Conservation (phyloP, 2,329 filamentous ascomycete genomes). For the Clarireedia homoeocarpa region DNA sequence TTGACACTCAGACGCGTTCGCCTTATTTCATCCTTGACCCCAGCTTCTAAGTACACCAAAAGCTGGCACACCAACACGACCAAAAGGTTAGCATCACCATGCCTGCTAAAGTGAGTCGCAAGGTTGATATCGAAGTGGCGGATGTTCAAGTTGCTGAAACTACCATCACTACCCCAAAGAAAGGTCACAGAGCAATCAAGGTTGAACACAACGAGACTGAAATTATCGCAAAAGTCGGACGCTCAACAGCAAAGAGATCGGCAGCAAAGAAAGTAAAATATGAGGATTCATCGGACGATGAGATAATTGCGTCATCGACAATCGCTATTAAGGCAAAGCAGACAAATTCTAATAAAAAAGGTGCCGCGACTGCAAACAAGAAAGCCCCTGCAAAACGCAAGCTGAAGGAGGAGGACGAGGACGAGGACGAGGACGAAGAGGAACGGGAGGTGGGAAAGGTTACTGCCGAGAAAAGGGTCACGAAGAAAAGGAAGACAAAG, state of each 20-base stretch:
- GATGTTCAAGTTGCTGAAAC: conserved; percentile 5
- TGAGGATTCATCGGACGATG: neutral
- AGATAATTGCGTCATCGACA: neutral
- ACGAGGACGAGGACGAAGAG: conserved; percentile 20
- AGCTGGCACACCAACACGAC: no score
- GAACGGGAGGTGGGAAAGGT: conserved; percentile 7
- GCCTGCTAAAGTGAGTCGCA: no score
- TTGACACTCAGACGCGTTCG: no score
- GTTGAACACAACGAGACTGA: conserved; percentile 13
- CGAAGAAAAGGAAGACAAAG: conserved; percentile 45
- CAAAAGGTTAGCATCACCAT: no score
- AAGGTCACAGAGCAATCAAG: conserved; percentile 8
- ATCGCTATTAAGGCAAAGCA: neutral
- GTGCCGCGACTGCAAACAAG: conserved; percentile 6
- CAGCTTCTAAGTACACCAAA: no score
- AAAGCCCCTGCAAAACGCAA: conserved; percentile 24
- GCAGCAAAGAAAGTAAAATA: neutral
- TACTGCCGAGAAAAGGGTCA: conserved; percentile 17
- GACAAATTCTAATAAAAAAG: neutral
- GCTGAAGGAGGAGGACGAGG: conserved; percentile 20
- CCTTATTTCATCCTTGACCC: no score
- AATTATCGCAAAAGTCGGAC: conserved; percentile 9
- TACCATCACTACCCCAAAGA: conserved; percentile 8
- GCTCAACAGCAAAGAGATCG: neutral
- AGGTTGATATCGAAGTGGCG: neutral